Base-by-base conservation (phyloP, 2,329 filamentous ascomycete genomes). In the Fusarium sp. region DNA sequence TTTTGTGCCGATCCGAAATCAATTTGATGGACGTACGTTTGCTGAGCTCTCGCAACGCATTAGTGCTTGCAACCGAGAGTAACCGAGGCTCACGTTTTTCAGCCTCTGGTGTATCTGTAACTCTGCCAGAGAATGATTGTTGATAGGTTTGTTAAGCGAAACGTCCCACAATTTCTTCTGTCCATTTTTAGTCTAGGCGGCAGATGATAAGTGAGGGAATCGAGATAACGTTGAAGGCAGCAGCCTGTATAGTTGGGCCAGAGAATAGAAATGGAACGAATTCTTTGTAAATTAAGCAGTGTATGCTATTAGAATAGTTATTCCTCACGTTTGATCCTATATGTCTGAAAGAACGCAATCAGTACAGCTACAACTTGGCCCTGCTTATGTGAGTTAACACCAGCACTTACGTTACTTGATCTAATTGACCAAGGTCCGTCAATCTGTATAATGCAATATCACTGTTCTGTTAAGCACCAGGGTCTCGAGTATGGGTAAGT, bases 381-480 rank as follows among this genome's bases (percentile, higher is more conserved):
- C 46, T 4, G 11, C 30, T 35, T 33, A 2, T 7, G 9, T 10
- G 7, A 12, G 7, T 15, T 49, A 7, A 26, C n/a, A 35, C 13
- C 12, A 10, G 14, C 8, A 18, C 30, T 14, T 4, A 0, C 10
- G 27, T 14, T 3, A 4, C 12, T 46, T 20, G 3, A 17, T 49
- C 14, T 3, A 4, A 49, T 20, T 4, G 3, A 13, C 5, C 6
- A 3, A 18, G 6, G 20, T 6, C 2, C 20, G 8, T 26, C 3
- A 8, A 11, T 17, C 7, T 14, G 20, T 12, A 50, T 23, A 14
- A 9, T 2, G 14, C 7, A 23, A 3, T 23, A 23, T 3, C 9
- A 13, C 2, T 30, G 10, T 11, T 30, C 15, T 11, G 7, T 5
- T 35, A 7, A 0, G 4, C 11, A 15, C 4, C 26, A 15, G 6